A percentile compares a stretch with the other conserved stretches of the same genome.
Evolutionary conservation across 352 stramenopile genomes (phyloP).

Genomic region (Globisporangium alternatum): DNA sequence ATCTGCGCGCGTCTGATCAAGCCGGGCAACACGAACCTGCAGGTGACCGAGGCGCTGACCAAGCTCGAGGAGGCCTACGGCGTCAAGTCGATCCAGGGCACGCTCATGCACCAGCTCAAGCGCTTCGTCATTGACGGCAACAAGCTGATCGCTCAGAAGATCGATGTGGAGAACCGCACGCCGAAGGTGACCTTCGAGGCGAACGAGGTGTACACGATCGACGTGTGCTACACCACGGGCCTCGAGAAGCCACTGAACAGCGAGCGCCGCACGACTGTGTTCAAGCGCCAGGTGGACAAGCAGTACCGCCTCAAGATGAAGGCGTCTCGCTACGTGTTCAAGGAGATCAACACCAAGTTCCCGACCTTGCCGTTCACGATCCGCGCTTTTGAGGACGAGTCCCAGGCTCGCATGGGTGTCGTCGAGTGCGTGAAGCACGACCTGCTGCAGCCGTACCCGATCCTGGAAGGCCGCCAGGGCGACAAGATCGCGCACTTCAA

Average conservation of each 20-base stretch:
- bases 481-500: slow-evolving; percentile 99
- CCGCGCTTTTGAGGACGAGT: slow-evolving; percentile 94
- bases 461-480: slow-evolving; percentile 93
- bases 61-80: slow-evolving; percentile 95
- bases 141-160: slow-evolving; percentile 93
- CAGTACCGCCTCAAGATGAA: slow-evolving; percentile 97
- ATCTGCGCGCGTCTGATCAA: slow-evolving; percentile 96
- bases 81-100: slow-evolving; percentile 96
- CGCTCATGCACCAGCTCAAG: slow-evolving; percentile 99
- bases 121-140: slow-evolving; percentile 98
- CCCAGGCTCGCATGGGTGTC: slow-evolving; percentile 96
- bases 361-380: slow-evolving; percentile 98
- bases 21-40: slow-evolving; percentile 95
- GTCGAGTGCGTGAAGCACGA: slow-evolving; percentile 98
- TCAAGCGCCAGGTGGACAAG: slow-evolving; percentile 98
- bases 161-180: slow-evolving; percentile 88
- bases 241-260: slow-evolving; percentile 93
- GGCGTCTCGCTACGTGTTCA: slow-evolving; percentile 94
- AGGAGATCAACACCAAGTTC: slow-evolving; percentile 98
- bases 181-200: slow-evolving; percentile 93
- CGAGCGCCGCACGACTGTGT: slow-evolving; percentile 96
- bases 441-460: slow-evolving; percentile 96
- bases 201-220: slow-evolving; percentile 98
- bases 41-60: slow-evolving; percentile 94
- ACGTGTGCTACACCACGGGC: slow-evolving; percentile 98